These are phyloP conservation scores for Saccharomycopsis capsularis DNA, from an alignment of 805 yeast genomes.

Conservation along the genomic window DNA sequence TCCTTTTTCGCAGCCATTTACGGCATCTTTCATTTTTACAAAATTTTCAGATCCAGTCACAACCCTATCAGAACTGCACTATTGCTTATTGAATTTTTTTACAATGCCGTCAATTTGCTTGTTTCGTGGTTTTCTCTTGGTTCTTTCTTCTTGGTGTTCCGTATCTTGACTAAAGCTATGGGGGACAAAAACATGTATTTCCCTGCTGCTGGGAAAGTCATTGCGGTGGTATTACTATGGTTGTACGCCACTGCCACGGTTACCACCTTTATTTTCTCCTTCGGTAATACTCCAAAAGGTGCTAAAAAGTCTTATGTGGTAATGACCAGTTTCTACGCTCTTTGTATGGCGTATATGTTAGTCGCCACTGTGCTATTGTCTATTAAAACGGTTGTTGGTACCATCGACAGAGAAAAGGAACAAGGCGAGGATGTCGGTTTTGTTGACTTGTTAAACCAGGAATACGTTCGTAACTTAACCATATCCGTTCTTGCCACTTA, in stretches of 20 bases:
- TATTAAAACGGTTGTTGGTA: conserved; percentile 37
- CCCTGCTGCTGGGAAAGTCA: conserved; percentile 59
- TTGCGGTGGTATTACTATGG: conserved; percentile 80
- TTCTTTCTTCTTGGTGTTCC: conserved; percentile 82
- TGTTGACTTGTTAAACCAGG: conserved; percentile 48
- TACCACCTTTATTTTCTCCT: conserved; percentile 80
- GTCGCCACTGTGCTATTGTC: conserved; percentile 85
- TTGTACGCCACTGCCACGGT: conserved; percentile 72
- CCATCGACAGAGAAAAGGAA: conserved; percentile 45
- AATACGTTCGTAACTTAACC: conserved; percentile 76
- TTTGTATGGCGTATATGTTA: conserved; percentile 81
- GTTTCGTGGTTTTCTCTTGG: conserved; percentile 93
- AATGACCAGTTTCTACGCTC: conserved; percentile 74
- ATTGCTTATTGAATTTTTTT: conserved; percentile 69
- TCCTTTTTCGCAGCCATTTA: conserved; percentile 93
- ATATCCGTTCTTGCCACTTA: conserved; percentile 83
- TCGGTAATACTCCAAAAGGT: conserved; percentile 93
- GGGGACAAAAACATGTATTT: conserved; percentile 47
- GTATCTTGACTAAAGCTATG: conserved; percentile 76
- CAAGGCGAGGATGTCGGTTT: conserved; percentile 20
- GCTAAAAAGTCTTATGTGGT: conserved; percentile 70
- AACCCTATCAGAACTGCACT: conserved; percentile 56
- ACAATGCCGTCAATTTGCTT: conserved; percentile 64
- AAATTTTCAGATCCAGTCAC: conserved; percentile 77
- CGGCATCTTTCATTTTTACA: conserved; percentile 69